Conservation (phyloP, 2,329 filamentous ascomycete genomes). For the Epichloe uncinata region DNA sequence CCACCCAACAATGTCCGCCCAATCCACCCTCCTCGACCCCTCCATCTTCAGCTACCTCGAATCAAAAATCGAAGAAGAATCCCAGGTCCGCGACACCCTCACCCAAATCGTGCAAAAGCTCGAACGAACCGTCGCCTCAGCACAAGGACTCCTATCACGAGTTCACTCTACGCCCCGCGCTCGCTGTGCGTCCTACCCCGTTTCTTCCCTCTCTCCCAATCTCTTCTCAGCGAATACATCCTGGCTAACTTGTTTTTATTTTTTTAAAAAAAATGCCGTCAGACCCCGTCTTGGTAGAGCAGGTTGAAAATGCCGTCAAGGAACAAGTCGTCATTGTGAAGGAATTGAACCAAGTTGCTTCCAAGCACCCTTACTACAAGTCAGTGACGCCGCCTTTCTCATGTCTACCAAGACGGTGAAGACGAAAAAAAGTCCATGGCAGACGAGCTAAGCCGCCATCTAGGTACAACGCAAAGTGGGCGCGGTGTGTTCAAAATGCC, state of each 20-base stretch:
- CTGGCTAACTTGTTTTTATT: constrained; percentile 2
- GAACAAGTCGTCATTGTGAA: constrained; percentile 58
- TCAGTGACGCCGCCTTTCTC: constrained; percentile 22
- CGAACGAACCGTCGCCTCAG: constrained; percentile 69
- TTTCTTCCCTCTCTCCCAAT: too few species aligned
- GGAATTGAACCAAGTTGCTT: constrained; percentile 59
- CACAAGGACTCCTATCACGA: constrained; percentile 72
- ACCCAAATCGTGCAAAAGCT: constrained; percentile 69
- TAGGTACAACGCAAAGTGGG: constrained; percentile 76
- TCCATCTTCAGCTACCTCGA: constrained; percentile 81
- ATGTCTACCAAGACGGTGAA: neutral
- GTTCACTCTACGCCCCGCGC: constrained; percentile 74
- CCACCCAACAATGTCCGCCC: constrained; percentile 18
- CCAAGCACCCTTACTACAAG: constrained; percentile 93
- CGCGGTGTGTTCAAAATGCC: constrained; percentile 70
- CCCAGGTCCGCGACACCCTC: constrained; percentile 67
- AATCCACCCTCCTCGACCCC: constrained; percentile 46
- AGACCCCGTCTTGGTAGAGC: constrained; percentile 54
- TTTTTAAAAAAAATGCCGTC: neutral
- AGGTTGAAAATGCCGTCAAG: constrained; percentile 58
- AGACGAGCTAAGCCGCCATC: neutral
- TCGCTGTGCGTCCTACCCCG: constrained; percentile 28
- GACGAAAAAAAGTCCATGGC: neutral
- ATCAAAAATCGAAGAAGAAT: constrained; percentile 79
- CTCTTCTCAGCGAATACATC: too few species aligned